phyloP scores from a whole-genome alignment of 2,329 filamentous ascomycete species.

The Claviceps citrina region DNA sequence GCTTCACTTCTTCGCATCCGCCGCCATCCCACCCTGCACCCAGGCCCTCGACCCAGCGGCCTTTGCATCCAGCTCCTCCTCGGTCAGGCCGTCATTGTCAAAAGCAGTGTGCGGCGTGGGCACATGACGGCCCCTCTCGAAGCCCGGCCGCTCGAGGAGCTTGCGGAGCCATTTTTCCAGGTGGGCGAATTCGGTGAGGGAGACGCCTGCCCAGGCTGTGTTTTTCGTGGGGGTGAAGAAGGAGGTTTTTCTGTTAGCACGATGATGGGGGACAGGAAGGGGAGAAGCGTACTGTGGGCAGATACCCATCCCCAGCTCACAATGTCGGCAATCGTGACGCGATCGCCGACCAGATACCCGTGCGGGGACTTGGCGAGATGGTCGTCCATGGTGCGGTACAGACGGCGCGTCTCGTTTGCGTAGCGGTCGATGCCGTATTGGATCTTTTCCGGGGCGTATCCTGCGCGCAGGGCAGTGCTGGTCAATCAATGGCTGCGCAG shows the following conservation, averaged over 20 bases:
- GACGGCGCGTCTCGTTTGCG: constrained; percentile 64
- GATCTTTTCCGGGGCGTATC: constrained; percentile 69
- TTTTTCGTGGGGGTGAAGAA: neutral
- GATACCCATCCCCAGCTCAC: constrained; percentile 67
- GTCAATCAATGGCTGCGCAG: neutral
- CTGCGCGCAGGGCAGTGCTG: too few species aligned
- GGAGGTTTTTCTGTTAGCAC: neutral
- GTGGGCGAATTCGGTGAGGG: constrained; percentile 60
- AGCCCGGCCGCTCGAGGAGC: constrained; percentile 51
- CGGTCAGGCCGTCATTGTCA: constrained; percentile 25
- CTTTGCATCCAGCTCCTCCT: constrained; percentile 40
- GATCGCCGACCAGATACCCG: constrained; percentile 51
- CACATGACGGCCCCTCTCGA: constrained; percentile 63
- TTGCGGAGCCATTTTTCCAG: constrained; percentile 64
- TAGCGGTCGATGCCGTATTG: constrained; percentile 73
- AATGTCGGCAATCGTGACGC: constrained; percentile 63
- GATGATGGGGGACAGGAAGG: neutral
- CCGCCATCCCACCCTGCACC: constrained; percentile 56
- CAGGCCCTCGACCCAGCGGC: constrained; percentile 40
- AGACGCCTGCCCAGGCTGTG: constrained; percentile 24
- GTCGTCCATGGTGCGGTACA: constrained; percentile 64
- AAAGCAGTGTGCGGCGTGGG: constrained; percentile 51
- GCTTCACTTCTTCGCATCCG: constrained; percentile 37
- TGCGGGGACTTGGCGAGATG: constrained; percentile 44
- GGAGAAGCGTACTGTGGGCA: constrained; percentile 22